phyloP scores from a whole-genome alignment of 306 rosid species.

The Gastrolobium villosum region DNA sequence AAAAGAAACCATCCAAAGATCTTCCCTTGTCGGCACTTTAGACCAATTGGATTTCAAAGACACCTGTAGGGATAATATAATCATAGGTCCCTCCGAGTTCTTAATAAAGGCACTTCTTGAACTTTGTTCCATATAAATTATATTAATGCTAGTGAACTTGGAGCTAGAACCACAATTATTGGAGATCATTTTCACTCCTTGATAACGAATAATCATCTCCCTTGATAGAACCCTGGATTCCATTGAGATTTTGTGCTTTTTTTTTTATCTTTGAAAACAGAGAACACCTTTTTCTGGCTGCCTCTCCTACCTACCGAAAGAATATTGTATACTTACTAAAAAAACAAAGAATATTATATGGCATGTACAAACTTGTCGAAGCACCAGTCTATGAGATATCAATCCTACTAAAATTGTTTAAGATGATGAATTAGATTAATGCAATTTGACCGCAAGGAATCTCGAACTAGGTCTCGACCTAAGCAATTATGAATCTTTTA shows the following conservation, averaged over 20 bases:
- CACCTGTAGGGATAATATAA: background rate
- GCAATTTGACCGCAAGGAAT: background rate
- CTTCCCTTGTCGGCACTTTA: constrained; percentile 60
- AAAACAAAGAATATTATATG: too few species aligned
- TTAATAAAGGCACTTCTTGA: constrained; percentile 60
- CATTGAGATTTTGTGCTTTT: background rate
- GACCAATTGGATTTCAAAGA: constrained; percentile 5
- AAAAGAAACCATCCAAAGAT: constrained; percentile 48
- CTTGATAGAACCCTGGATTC: background rate
- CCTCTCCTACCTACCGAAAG: too few species aligned
- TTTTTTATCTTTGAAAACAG: background rate
- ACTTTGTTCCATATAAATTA: constrained; percentile 53
- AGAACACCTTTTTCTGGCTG: background rate
- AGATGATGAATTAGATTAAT: background rate
- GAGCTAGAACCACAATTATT: constrained; percentile 16
- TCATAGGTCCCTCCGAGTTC: background rate
- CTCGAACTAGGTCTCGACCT: too few species aligned
- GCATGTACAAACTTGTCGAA: too few species aligned
- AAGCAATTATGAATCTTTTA: too few species aligned
- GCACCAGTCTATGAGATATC: too few species aligned
- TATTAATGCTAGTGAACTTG: constrained; percentile 39
- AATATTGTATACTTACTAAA: too few species aligned
- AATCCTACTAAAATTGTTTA: too few species aligned
- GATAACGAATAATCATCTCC: background rate
- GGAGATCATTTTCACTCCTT: constrained; percentile 4